Evolutionary conservation across 2,329 filamentous ascomycete genomes (phyloP).

Genomic region (Aspergillus viridinutans): DNA sequence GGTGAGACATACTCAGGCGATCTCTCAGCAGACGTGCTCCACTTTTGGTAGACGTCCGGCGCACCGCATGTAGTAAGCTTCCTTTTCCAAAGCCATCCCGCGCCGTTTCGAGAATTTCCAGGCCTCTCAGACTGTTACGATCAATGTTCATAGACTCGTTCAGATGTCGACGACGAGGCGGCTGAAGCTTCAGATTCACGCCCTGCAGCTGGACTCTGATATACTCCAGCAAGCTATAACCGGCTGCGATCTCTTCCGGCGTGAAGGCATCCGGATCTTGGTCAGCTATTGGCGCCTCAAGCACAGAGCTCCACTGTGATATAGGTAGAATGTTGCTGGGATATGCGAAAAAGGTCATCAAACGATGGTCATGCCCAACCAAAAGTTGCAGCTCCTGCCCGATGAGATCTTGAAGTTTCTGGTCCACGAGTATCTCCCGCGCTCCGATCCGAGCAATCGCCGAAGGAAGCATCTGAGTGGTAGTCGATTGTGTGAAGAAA

Average conservation of each 20-base stretch:
- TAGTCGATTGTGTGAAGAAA: constrained; percentile 79
- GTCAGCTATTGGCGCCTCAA: constrained; percentile 66
- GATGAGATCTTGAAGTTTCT: constrained; percentile 54
- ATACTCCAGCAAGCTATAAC: constrained; percentile 78
- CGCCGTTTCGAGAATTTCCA: constrained; percentile 85
- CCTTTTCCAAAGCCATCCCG: constrained; percentile 74
- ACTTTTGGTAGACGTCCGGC: constrained; percentile 85
- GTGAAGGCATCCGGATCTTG: constrained; percentile 57
- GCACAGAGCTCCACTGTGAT: constrained; percentile 67
- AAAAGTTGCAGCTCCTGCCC: constrained; percentile 61
- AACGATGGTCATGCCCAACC: constrained; percentile 69
- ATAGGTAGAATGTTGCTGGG: constrained; percentile 46
- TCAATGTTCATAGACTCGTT: constrained; percentile 85
- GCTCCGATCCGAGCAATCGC: constrained; percentile 78
- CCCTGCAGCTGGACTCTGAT: constrained; percentile 74
- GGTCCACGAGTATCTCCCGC: constrained; percentile 76
- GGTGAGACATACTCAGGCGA: constrained; percentile 61
- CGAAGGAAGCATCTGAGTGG: constrained; percentile 68
- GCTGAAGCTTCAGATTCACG: constrained; percentile 73
- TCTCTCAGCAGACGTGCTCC: constrained; percentile 79
- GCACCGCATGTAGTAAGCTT: constrained; percentile 83
- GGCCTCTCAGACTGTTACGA: constrained; percentile 79
- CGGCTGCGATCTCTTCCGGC: constrained; percentile 67
- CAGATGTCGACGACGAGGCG: constrained; percentile 69
- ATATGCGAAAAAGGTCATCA: constrained; percentile 66